These are phyloP conservation scores for Gnaphalium uliginosum DNA, from an alignment of 129 eudicot genomes.

Conservation along the genomic window DNA sequence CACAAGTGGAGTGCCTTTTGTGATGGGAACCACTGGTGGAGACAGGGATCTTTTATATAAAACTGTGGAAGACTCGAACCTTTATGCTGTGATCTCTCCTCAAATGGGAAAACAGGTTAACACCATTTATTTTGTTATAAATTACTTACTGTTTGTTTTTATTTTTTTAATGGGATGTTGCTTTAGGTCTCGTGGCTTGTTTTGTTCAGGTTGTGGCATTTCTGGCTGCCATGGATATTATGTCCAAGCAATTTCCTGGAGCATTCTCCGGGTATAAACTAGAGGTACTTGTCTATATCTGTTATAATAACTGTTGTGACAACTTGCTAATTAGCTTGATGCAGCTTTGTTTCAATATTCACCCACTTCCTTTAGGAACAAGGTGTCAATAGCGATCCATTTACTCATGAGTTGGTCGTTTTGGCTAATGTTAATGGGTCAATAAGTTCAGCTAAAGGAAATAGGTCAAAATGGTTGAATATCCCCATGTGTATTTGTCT, in stretches of 20 bases:
- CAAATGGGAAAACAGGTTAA: conserved; percentile 98
- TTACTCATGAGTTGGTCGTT: background rate
- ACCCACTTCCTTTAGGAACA: background rate
- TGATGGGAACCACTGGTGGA: conserved; percentile 99
- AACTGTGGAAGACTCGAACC: conserved; percentile 71
- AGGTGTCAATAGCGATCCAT: background rate
- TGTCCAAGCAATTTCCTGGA: conserved; percentile 95
- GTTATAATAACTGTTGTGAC: background rate
- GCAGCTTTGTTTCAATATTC: background rate
- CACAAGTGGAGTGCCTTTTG: conserved; percentile 88
- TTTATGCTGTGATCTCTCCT: conserved; percentile 93
- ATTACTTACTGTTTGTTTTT: too few relatives aligned
- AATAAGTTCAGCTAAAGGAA: background rate
- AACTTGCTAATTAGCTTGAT: background rate
- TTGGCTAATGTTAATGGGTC: background rate
- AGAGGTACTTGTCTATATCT: conserved; percentile 41
- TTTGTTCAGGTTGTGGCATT: conserved; percentile 85
- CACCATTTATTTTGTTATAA: background rate
- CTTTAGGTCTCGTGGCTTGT: conserved; percentile 3
- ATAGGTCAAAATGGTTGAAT: background rate
- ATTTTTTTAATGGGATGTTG: conserved; percentile 1
- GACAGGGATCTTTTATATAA: conserved; percentile 77
- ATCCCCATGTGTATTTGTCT: background rate
- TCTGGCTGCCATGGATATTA: conserved; percentile 95
- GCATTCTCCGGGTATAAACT: conserved; percentile 82